Percentiles rank a stretch among this genome's conserved stretches.
These are phyloP conservation scores for Oehlia diaphana DNA, from an alignment of 192 early-diverging fungal species.

Conservation along the genomic window DNA sequence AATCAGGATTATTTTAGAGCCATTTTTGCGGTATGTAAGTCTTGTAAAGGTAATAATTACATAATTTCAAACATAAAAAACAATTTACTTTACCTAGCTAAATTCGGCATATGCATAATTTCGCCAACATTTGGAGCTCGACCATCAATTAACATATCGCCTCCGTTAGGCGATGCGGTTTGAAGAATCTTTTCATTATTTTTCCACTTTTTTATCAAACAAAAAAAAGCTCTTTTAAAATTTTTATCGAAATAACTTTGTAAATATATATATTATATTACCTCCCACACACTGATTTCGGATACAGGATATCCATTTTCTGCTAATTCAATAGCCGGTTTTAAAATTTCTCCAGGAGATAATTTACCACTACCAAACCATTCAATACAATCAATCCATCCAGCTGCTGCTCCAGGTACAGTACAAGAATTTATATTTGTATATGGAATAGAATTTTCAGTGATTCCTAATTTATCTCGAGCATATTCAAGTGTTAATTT, in stretches of 20 bases:
- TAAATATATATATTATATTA: background rate
- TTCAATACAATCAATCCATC: constrained; percentile 68
- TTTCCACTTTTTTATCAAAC: constrained; percentile 41
- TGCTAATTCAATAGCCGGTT: constrained; percentile 69
- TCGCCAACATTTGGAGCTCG: constrained; percentile 61
- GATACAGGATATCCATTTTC: constrained; percentile 65
- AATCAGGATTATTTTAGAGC: no score
- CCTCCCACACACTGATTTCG: constrained; percentile 47
- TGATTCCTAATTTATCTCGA: constrained; percentile 33
- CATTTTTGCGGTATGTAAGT: background rate
- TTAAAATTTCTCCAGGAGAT: constrained; percentile 54
- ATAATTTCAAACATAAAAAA: background rate
- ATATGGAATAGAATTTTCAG: constrained; percentile 36
- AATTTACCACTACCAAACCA: constrained; percentile 65
- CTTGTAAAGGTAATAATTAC: no score
- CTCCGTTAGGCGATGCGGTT: constrained; percentile 41
- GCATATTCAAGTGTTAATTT: constrained; percentile 55
- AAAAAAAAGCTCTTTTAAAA: background rate
- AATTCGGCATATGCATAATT: constrained; percentile 59
- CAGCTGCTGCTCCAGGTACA: constrained; percentile 75
- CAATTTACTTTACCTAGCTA: constrained; percentile 45
- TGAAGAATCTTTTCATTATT: constrained; percentile 28
- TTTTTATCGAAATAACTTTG: background rate
- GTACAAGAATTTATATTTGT: constrained; percentile 55
- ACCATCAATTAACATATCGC: constrained; percentile 54